Base-by-base conservation (phyloP, 2,329 filamentous ascomycete genomes). In the Fusarium liriodendri region DNA sequence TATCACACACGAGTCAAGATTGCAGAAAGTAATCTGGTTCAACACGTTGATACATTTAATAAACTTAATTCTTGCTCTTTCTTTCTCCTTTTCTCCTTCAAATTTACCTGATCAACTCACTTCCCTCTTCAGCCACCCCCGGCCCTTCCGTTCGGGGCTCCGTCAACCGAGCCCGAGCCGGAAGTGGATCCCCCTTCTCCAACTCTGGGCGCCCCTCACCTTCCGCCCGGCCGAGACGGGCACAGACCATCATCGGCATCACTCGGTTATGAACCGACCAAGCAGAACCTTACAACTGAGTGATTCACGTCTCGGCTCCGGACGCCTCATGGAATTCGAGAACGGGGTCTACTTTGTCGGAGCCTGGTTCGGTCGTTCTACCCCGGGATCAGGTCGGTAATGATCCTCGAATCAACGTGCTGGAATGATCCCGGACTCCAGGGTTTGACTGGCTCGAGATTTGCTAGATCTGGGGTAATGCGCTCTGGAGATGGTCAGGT, bases 181-280 rank as follows among this genome's bases (percentile, higher is more conserved):
- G 55, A 47, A 61, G 62, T 59, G 73, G 71, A 69, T 32, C 29
- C 57, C 70, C 7, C 71, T 66, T 72, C 72, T 71, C 74, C 66
- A 71, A 64, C 18, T 52, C 27, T 32, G 25, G 47, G 25, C 37
- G 20, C 29, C 42, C 66, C 42, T 47, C 69, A 72, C 66, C 74
- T 77, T 78, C 76, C 76, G 75, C 33, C 76, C 72, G 75, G 70
- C 76, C 77, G 77, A 78, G 66, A 70, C 20, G 66, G 67, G 77
- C 77, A 78, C 77, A 70, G 77, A 77, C 77, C 75, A 76, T 10
- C n/a, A 69, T 78, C 76, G 76, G 76, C 75, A 72, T 70, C 70
- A 69, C 54, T 78, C 77, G 77, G 77, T 76, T 77, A 78, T 72
- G 47, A 60, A 38, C 40, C 47, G 40, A 54, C 38, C 60, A 45